phyloP scores from a whole-genome alignment of 768 basidiomycete genomes.

The Sporobolomyces roseus region DNA sequence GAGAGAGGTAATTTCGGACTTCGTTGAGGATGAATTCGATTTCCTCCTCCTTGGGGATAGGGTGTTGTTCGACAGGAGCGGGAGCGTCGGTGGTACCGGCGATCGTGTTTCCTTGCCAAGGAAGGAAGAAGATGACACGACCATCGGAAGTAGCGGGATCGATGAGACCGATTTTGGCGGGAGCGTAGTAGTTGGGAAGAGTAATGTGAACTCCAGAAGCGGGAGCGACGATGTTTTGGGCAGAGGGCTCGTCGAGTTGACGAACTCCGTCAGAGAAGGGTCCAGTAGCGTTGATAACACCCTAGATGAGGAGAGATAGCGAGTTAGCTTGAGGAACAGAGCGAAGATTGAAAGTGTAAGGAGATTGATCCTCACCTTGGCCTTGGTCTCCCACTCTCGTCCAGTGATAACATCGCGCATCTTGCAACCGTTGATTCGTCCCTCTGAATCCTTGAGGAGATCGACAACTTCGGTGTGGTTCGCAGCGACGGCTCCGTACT shows the following conservation, averaged over 20 bases:
- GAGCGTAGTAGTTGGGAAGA: slow-evolving; percentile 93
- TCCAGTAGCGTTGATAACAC: slow-evolving; percentile 94
- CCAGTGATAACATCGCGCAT: slow-evolving; percentile 80
- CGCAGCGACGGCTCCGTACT: slow-evolving; percentile 76
- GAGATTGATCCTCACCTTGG: slow-evolving; percentile 63
- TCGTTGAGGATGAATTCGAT: slow-evolving; percentile 96
- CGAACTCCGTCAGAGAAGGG: slow-evolving; percentile 86
- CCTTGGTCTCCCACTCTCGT: slow-evolving; percentile 72
- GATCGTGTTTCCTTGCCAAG: slow-evolving; percentile 96
- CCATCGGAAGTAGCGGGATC: slow-evolving; percentile 95
- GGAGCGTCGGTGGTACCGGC: slow-evolving; percentile 88
- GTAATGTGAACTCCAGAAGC: slow-evolving; percentile 94
- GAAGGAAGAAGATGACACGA: slow-evolving; percentile 96
- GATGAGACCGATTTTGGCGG: slow-evolving; percentile 83
- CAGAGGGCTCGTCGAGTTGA: slow-evolving; percentile 60
- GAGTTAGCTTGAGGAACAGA: not conserved
- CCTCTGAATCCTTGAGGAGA: slow-evolving; percentile 60
- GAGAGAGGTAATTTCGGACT: slow-evolving; percentile 77
- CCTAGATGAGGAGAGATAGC: slow-evolving; percentile 53
- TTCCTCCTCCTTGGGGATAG: slow-evolving; percentile 82
- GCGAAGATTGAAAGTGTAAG: not conserved
- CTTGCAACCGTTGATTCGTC: slow-evolving; percentile 65
- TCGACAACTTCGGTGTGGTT: slow-evolving; percentile 85
- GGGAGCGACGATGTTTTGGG: slow-evolving; percentile 78
- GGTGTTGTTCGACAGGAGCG: slow-evolving; percentile 66